Base-by-base conservation (phyloP, 208 protist genomes). In the Strigomonas galati region DNA sequence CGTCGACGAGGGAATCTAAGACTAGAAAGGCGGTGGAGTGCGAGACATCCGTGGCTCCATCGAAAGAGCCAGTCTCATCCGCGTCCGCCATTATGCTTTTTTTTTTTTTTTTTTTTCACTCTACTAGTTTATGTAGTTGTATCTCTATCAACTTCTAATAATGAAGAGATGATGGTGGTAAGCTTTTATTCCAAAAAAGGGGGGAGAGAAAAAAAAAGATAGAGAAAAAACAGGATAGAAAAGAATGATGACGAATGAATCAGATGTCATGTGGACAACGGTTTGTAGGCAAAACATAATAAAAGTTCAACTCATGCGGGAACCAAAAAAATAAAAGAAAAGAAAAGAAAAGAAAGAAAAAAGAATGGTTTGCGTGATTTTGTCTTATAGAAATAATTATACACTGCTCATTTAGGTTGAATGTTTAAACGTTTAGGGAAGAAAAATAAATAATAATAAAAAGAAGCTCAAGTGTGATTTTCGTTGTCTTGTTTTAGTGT, bases 21-120 rank as follows among this genome's bases (percentile, higher is more conserved):
- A 87, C 67, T 21, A 85, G 52, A 61, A 91, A 89, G 4, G 92
- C 92, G 15, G 83, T 92, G 26, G 92, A 93, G 66, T 97, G 84
- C 2, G 87, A 91, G 32, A 97, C 88, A 71, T 97, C 90, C 4
- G 82, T 79, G 10, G 81, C 88, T 49, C 93, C 85, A 9, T 85
- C 88, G 32, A 85, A 63, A 23, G 37, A 19, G 24, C 26, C 32
- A n/a, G 58, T n/a, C 14, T 15, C 15, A 23, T 63, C 58, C 1
- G 23, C 56, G 7, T 40, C 35, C 10, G 35, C n/a, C 44, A 51
- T 51, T n/a, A n/a, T 21, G 3, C 44, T 51, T 24, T 4, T 51
- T n/a, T 51, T 3, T 51, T 17, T 5, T 3, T 2, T n/a, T 51
- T n/a, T 51, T n/a, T 51, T n/a, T 5, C 19, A 31, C 23, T 51